Conservation (phyloP, 495 filamentous ascomycete genomes). For the Xylaria intraflava region DNA sequence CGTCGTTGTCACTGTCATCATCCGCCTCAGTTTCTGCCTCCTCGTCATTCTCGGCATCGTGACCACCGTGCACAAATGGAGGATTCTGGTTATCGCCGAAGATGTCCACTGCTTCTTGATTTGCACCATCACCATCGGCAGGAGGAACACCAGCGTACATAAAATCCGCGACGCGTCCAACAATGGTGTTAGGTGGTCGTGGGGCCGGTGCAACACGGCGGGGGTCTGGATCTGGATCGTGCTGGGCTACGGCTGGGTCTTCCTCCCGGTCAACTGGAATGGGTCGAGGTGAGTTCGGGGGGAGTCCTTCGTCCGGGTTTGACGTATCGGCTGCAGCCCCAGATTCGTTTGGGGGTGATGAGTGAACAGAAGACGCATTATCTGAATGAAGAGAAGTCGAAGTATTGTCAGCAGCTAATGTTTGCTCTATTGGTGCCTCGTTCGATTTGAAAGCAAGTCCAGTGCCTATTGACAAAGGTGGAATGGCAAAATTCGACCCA, state of each 20-base stretch:
- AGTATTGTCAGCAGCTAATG: not conserved
- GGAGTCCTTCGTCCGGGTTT: not conserved
- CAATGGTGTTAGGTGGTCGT: conserved; percentile 27
- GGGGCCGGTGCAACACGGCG: conserved; percentile 2
- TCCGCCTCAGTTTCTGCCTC: conserved; percentile 16
- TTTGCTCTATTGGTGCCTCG: not conserved
- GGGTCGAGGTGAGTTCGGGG: not conserved
- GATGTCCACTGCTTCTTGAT: conserved; percentile 34
- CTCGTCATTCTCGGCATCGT: conserved; percentile 17
- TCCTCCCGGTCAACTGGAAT: not conserved
- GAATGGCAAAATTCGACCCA: not conserved
- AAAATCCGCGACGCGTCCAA: conserved; percentile 39
- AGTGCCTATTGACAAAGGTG: not conserved
- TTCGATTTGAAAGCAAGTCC: not conserved
- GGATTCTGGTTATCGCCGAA: conserved; percentile 36
- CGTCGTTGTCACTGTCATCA: not conserved
- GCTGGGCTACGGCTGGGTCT: not conserved
- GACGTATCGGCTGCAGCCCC: not conserved
- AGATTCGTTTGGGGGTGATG: not conserved
- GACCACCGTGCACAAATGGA: conserved; percentile 18
- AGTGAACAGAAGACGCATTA: not conserved
- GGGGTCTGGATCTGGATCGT: not conserved
- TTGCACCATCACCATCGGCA: conserved; percentile 21
- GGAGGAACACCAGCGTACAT: conserved; percentile 36
- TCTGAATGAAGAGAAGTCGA: not conserved